Percentiles rank a stretch among this genome's conserved stretches.
phyloP scores from a whole-genome alignment of 352 stramenopile genomes.

The Pythium grandisporangium region DNA sequence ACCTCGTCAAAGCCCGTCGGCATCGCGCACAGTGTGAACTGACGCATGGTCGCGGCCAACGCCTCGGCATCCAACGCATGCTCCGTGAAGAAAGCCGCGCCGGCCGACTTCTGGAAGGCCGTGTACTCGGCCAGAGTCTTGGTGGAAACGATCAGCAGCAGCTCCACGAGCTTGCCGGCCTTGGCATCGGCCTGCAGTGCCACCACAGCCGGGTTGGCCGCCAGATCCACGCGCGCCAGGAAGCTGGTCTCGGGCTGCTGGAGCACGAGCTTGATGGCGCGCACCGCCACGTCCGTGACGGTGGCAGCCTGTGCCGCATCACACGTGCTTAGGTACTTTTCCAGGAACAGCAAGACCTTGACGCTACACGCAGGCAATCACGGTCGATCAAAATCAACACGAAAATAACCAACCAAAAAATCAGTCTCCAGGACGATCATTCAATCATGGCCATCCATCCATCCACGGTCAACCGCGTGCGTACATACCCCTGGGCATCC shows the following conservation, averaged over 20 bases:
- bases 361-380: slow-evolving; percentile 11
- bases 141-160: slow-evolving; percentile 90
- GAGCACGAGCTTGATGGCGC: slow-evolving; percentile 79
- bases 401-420: not conserved
- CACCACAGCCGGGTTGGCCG: slow-evolving; percentile 71
- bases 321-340: slow-evolving; percentile 69
- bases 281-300: slow-evolving; percentile 71
- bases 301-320: slow-evolving; percentile 36
- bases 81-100: slow-evolving; percentile 47
- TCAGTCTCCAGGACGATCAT: too few species aligned
- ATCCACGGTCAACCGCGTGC: too few species aligned
- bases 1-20: slow-evolving; percentile 90
- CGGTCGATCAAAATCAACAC: not conserved
- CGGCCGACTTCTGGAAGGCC: slow-evolving; percentile 66
- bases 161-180: slow-evolving; percentile 50
- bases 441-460: too few species aligned
- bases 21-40: slow-evolving; percentile 90
- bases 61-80: slow-evolving; percentile 48
- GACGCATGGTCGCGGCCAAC: slow-evolving; percentile 81
- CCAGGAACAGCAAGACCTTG: slow-evolving; percentile 58
- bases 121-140: slow-evolving; percentile 88
- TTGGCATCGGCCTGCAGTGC: slow-evolving; percentile 45
- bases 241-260: slow-evolving; percentile 88
- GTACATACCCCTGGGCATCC: slow-evolving; percentile 10
- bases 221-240: slow-evolving; percentile 80